Conservation (phyloP, 2,329 filamentous ascomycete genomes). For the Arthroderma sp. region DNA sequence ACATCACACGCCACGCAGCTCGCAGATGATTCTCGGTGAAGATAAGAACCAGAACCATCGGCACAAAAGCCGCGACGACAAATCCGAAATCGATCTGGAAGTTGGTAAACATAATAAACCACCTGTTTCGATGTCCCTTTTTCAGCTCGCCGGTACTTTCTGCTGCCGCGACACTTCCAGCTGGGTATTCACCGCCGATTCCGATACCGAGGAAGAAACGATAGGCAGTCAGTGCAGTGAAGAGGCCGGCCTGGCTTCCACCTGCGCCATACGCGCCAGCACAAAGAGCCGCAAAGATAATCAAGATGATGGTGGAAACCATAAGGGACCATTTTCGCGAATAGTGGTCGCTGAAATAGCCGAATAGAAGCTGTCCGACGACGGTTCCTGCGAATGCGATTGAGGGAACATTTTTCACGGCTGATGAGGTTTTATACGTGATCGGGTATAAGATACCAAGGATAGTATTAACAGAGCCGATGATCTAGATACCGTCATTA, state of each 20-base stretch:
- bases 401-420: slow-evolving; percentile 60
- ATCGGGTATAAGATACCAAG: slow-evolving; percentile 54
- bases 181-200: slow-evolving; percentile 50
- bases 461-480: slow-evolving; percentile 74
- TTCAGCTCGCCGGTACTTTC: slow-evolving; percentile 77
- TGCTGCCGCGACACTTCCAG: slow-evolving; percentile 66
- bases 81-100: slow-evolving; percentile 78
- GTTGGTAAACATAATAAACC: slow-evolving; percentile 87
- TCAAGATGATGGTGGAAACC: slow-evolving; percentile 66
- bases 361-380: slow-evolving; percentile 20
- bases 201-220: slow-evolving; percentile 70
- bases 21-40: slow-evolving; percentile 50
- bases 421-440: slow-evolving; percentile 54
- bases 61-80: slow-evolving; percentile 65
- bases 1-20: slow-evolving; percentile 67
- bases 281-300: slow-evolving; percentile 69
- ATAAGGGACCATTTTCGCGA: slow-evolving; percentile 73
- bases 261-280: slow-evolving; percentile 64
- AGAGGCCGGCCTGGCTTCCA: slow-evolving; percentile 55
- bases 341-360: slow-evolving; percentile 55
- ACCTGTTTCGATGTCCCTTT: slow-evolving; percentile 66
- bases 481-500: slow-evolving; percentile 41
- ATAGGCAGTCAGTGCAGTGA: slow-evolving; percentile 68
- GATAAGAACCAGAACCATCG: slow-evolving; percentile 50
- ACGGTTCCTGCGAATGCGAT: slow-evolving; percentile 48